These are phyloP conservation scores for Clonostachys sp. DNA, from an alignment of 2,329 filamentous ascomycete species.

Conservation along the genomic window DNA sequence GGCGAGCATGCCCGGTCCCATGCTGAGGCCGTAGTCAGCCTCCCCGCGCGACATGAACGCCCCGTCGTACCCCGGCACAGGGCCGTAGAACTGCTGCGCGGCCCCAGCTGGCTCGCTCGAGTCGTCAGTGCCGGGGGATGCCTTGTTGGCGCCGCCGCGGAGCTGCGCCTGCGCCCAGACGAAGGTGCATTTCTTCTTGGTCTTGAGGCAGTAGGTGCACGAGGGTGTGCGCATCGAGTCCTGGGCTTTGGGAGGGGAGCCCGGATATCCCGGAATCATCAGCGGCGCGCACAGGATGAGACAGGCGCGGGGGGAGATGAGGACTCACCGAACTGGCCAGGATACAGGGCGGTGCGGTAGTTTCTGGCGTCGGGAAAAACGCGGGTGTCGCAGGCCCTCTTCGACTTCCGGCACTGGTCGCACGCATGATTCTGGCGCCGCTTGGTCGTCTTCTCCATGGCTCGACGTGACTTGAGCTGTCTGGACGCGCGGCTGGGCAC, in stretches of 20 bases:
- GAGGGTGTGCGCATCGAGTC: background rate
- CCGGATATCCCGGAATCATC: background rate
- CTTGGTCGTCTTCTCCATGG: too few species aligned
- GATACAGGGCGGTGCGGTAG: too few species aligned
- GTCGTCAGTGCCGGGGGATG: background rate
- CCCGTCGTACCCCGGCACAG: too few species aligned
- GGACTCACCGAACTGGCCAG: background rate
- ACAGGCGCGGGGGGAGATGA: background rate
- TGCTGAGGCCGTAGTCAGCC: too few species aligned
- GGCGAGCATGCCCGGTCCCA: too few species aligned
- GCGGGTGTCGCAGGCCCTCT: slow-evolving; percentile 12
- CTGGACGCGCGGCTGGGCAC: too few species aligned
- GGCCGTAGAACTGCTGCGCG: too few species aligned
- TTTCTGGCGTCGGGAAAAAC: background rate
- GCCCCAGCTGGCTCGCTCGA: too few species aligned
- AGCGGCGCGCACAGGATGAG: background rate
- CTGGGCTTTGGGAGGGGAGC: background rate
- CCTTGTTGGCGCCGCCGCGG: background rate
- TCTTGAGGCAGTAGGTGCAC: slow-evolving; percentile 21
- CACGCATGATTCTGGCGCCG: slow-evolving; percentile 6
- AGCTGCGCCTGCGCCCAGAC: slow-evolving; percentile 14
- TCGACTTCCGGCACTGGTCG: slow-evolving; percentile 16
- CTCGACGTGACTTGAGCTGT: too few species aligned
- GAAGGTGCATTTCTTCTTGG: slow-evolving; percentile 18
- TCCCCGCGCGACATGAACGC: too few species aligned